phyloP scores from a whole-genome alignment of 2,329 filamentous ascomycete genomes.

The Pseudogymnoascus pannorum region DNA sequence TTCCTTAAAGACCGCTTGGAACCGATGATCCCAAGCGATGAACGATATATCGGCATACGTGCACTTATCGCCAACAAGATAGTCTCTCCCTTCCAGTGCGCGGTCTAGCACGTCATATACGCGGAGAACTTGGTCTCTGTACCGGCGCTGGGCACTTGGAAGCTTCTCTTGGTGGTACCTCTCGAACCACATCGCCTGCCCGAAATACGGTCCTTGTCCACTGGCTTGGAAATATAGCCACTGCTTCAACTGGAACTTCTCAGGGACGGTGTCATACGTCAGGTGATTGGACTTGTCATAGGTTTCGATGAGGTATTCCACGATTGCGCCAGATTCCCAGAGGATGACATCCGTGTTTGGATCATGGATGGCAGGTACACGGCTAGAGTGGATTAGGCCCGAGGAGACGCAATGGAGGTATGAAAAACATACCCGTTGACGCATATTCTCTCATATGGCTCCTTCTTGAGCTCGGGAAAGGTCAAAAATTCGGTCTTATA shows the following conservation, averaged over 20 bases:
- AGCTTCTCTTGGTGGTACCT: constrained; percentile 33
- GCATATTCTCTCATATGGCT: constrained; percentile 28
- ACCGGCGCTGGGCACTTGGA: constrained; percentile 35
- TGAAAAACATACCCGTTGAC: constrained; percentile 17
- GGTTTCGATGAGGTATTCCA: constrained; percentile 34
- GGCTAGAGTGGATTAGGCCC: neutral
- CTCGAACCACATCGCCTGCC: constrained; percentile 26
- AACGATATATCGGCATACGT: constrained; percentile 34
- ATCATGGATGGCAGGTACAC: constrained; percentile 27
- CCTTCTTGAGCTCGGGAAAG: constrained; percentile 33
- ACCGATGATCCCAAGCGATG: constrained; percentile 24
- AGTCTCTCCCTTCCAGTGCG: constrained; percentile 29
- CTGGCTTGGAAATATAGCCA: constrained; percentile 34
- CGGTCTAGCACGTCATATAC: constrained; percentile 36
- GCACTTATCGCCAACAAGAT: constrained; percentile 31
- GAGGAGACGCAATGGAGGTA: constrained; percentile 7
- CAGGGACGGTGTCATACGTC: constrained; percentile 26
- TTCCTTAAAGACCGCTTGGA: constrained; percentile 2
- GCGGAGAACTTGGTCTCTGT: constrained; percentile 36
- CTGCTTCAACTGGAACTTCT: constrained; percentile 29
- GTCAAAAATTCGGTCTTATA: constrained; percentile 13
- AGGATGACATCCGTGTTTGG: constrained; percentile 35
- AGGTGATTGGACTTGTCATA: constrained; percentile 33
- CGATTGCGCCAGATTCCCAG: constrained; percentile 39
- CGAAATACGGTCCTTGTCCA: constrained; percentile 35